Evolutionary conservation across 495 filamentous ascomycete genomes (phyloP), one percentile per base, ranked within the genome.

Genomic region (Lichina pygmaea): DNA sequence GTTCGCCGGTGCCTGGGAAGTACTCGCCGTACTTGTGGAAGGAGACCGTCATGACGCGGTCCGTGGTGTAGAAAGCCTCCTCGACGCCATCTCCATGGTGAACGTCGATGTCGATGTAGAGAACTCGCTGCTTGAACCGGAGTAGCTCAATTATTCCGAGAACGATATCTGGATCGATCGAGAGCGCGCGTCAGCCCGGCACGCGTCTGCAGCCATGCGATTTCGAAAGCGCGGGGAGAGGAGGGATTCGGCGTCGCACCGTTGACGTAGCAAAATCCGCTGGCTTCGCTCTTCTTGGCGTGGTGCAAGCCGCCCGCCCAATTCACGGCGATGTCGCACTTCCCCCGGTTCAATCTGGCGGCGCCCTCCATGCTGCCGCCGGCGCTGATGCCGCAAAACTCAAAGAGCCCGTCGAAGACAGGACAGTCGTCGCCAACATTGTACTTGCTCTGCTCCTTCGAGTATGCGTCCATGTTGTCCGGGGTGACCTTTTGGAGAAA

Each of bases 1-100:
- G 75, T 59, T 94, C 86, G 52, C 89, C 89, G 2, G 89, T 97
- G 46, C 91, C 91, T 6, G 89, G 89, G 60, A 97, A 97, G 58
- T 94, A 97, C 55, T 95, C 89, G 58, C 91, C 89, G 61, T 93
- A 97, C 53, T 97, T 97, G 64, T 97, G 89, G 60, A 95, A 95
- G 12, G 84, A 93, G 37, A 85, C 77, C 0, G 91, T 95, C 86
- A 97, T 93, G 55, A 97, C 89, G 53, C 89, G 75, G 62, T 97
- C 86, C 12, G 89, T 97, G 15, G 85, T 89, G 55, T 91, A 93
- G 53, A 97, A 97, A 7, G 89, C 89, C 55, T 95, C 86, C 59
- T 97, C 89, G 17, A 97, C 89, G 49, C 89, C 89, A 57, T 97
- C 89, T 38, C 89, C 89, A 53, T 97, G 89, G 60, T 97, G 89